Evolutionary conservation across 257 asterid genomes (phyloP), one percentile per base, ranked within the genome.

Genomic region (Primulina tabacum): DNA sequence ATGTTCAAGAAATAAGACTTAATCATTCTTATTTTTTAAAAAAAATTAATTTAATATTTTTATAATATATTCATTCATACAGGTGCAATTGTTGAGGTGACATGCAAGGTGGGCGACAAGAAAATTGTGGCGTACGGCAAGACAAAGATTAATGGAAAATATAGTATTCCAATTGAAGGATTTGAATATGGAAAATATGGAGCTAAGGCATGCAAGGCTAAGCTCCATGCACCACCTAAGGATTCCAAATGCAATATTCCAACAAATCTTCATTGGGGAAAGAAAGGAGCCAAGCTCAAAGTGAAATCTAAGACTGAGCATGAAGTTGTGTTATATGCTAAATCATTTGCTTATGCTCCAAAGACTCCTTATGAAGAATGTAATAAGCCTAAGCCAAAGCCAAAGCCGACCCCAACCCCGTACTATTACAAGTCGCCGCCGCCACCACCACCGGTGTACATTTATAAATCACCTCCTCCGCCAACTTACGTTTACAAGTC

Each of bases 1-100:
- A 24, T 28, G 4, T 28, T 28, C 2, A 3, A 28, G 30, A 28
- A 28, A 28, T 28, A 28, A 28, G 30, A 28, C 3, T 24, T 28
- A 28, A 28, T 28, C 30, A 28, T 2, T 28, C 30, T 28, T 1
- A 28, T 28, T 28, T 6, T 28, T 28, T 6, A 63, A 3, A 24
- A 28, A 0, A 2, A 16, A 43, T 11, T 43, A 11, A 11, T 12
- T 2, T 43, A 43, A 3, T 3, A 0, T 14, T 43, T 43, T 43
- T 12, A 14, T 43, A 43, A 43, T 5, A n/a, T 67, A 8, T 24
- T 6, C 7, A 8, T 24, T 6, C 7, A 56, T 38, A 40, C 73
- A 90, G 97, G 93, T 80, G 92, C 91, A 59, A 78, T 84, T n/a
- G 97, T 90, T 69, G 93, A 86, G 68, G 89, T 90, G 14, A 85